These are phyloP conservation scores for Taiwanofungus camphoratus DNA, from an alignment of 1,284 basidiomycete genomes.

Conservation along the genomic window DNA sequence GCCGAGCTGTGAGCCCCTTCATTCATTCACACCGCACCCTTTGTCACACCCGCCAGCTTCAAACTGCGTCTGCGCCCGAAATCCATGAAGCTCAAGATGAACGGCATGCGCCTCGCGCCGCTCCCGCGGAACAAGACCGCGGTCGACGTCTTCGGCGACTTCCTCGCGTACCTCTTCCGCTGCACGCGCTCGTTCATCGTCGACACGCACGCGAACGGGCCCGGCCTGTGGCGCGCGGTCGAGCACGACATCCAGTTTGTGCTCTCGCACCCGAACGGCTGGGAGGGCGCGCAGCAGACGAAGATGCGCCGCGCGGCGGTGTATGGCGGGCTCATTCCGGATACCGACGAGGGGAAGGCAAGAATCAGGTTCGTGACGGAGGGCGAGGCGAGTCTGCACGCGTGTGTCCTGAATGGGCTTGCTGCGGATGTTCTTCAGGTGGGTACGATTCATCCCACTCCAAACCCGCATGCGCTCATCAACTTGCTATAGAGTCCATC, in stretches of 20 bases:
- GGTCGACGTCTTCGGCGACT: slow-evolving; percentile 73
- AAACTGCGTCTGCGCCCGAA: slow-evolving; percentile 71
- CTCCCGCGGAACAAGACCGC: slow-evolving; percentile 62
- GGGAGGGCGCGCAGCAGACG: slow-evolving; percentile 76
- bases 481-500: slow-evolving; percentile 51
- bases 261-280: slow-evolving; percentile 73
- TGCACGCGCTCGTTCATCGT: slow-evolving; percentile 69
- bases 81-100: slow-evolving; percentile 73
- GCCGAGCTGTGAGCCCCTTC: slow-evolving; percentile 54
- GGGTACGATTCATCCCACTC: slow-evolving; percentile 19
- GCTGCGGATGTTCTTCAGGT: slow-evolving; percentile 71
- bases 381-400: slow-evolving; percentile 75
- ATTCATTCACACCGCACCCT: slow-evolving; percentile 3
- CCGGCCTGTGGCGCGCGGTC: slow-evolving; percentile 57
- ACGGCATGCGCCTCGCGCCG: slow-evolving; percentile 65
- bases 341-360: slow-evolving; percentile 63
- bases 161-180: slow-evolving; percentile 63
- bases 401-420: slow-evolving; percentile 68
- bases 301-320: slow-evolving; percentile 69
- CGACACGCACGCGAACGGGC: slow-evolving; percentile 69
- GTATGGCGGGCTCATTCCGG: slow-evolving; percentile 60
- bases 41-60: slow-evolving; percentile 41
- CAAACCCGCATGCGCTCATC: not conserved
- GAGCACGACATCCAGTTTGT: slow-evolving; percentile 66
- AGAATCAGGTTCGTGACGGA: slow-evolving; percentile 74